These are phyloP conservation scores for Cucumis melo DNA, from an alignment of 306 rosid genomes.

Conservation along the genomic window DNA sequence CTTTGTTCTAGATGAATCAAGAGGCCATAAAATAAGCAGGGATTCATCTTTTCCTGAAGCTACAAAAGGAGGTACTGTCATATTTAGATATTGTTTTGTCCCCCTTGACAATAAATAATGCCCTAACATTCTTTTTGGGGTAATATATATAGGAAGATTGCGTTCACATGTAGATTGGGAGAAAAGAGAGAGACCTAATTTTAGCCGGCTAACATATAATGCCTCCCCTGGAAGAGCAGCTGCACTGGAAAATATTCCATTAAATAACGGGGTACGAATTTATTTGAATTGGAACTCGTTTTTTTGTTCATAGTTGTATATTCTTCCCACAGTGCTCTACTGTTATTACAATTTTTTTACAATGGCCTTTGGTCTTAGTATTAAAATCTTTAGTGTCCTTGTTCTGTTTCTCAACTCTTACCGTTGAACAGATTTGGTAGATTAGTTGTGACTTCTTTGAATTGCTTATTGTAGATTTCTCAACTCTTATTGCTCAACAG, in stretches of 20 bases:
- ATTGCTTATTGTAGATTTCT: not conserved
- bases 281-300: not conserved
- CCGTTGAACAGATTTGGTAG: not conserved
- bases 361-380: not conserved
- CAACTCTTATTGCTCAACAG: not conserved
- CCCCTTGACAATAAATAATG: slow-evolving; percentile 6
- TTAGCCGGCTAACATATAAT: slow-evolving; percentile 43
- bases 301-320: slow-evolving; percentile 7
- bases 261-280: slow-evolving; percentile 39
- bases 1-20: slow-evolving; percentile 41
- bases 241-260: slow-evolving; percentile 32
- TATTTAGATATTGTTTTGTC: slow-evolving; percentile 9
- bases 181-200: slow-evolving; percentile 59
- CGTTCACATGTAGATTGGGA: slow-evolving; percentile 69
- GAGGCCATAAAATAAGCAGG: slow-evolving; percentile 46
- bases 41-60: slow-evolving; percentile 50
- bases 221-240: slow-evolving; percentile 40
- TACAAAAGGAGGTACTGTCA: slow-evolving; percentile 55
- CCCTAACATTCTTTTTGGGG: not conserved
- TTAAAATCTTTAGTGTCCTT: not conserved
- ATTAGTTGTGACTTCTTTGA: not conserved
- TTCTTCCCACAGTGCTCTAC: not conserved
- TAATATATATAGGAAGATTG: slow-evolving; percentile 46
- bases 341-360: not conserved
- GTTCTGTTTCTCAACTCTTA: not conserved